These are phyloP conservation scores for Rhynchospora pubera DNA, from an alignment of 176 grass and related monocot genomes.

Conservation along the genomic window DNA sequence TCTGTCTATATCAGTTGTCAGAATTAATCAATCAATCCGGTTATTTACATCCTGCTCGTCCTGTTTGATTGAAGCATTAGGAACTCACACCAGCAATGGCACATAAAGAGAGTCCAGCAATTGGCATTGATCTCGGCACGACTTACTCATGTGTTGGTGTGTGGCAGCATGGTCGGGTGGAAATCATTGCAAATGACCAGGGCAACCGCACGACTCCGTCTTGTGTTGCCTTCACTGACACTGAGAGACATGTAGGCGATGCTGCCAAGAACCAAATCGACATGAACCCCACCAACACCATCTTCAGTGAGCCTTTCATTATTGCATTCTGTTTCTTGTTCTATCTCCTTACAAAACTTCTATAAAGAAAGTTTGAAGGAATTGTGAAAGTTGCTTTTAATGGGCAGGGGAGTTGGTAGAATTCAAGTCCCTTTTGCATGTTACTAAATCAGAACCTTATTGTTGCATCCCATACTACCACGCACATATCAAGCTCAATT, in stretches of 20 bases:
- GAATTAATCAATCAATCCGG: too few relatives aligned
- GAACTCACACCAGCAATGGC: background rate
- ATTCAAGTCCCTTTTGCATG: too few relatives aligned
- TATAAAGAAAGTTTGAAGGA: too few relatives aligned
- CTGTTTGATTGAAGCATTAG: background rate
- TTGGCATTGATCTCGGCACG: background rate
- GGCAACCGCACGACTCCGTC: background rate
- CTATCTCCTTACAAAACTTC: too few relatives aligned
- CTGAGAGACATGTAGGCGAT: background rate
- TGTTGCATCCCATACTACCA: too few relatives aligned
- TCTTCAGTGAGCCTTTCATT: background rate
- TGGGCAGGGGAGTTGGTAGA: too few relatives aligned
- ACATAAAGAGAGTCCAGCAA: background rate
- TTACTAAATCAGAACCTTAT: too few relatives aligned
- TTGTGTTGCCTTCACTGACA: background rate
- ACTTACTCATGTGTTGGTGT: background rate
- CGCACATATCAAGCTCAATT: too few relatives aligned
- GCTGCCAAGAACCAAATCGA: background rate
- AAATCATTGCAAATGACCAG: slow-evolving; percentile 10
- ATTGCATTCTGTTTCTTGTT: background rate
- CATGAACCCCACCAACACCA: slow-evolving; percentile 10
- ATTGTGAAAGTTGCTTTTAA: too few relatives aligned
- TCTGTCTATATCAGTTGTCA: too few relatives aligned
- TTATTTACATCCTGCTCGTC: background rate
- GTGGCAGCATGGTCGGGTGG: background rate